Evolutionary conservation across 2,329 filamentous ascomycete genomes (phyloP).

Genomic region (Juglanconis sp.): DNA sequence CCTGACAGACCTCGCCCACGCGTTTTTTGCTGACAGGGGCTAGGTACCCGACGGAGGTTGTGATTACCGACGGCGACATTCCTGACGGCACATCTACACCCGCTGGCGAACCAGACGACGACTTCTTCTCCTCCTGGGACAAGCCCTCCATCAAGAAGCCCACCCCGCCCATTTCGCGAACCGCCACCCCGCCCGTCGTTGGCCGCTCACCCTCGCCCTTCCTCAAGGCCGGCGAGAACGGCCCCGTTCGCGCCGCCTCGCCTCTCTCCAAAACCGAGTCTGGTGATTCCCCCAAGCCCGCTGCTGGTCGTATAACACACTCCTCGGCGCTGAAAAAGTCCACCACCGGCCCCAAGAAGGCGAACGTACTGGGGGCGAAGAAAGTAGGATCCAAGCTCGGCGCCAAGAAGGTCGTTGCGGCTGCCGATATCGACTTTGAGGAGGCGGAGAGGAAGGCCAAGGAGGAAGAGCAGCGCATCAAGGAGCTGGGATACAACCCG

Average conservation of each 20-base stretch:
- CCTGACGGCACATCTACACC: constrained; percentile 70
- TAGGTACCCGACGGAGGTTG: constrained; percentile 81
- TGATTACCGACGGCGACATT: constrained; percentile 71
- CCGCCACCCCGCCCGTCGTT: constrained; percentile 76
- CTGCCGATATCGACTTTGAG: constrained; percentile 87
- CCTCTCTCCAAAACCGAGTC: constrained; percentile 67
- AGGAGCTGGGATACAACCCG: constrained; percentile 91
- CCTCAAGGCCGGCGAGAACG: constrained; percentile 69
- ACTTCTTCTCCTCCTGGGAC: constrained; percentile 99
- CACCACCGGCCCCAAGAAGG: constrained; percentile 68
- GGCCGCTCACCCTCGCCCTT: constrained; percentile 88
- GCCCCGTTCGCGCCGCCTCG: constrained; percentile 73
- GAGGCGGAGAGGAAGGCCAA: constrained; percentile 96
- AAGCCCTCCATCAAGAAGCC: constrained; percentile 96
- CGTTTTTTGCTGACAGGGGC: constrained; percentile 20
- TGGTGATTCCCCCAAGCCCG: constrained; percentile 45
- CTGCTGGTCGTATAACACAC: constrained; percentile 70
- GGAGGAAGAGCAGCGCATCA: constrained; percentile 94
- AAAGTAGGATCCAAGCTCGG: constrained; percentile 79
- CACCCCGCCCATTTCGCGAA: constrained; percentile 88
- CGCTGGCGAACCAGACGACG: constrained; percentile 77
- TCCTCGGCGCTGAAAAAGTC: constrained; percentile 82
- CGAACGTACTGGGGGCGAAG: constrained; percentile 81
- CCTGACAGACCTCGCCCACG: background rate
- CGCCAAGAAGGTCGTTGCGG: constrained; percentile 77